These are phyloP conservation scores for Tuber microsphaerosporum DNA, from an alignment of 495 filamentous ascomycete genomes.

Conservation along the genomic window DNA sequence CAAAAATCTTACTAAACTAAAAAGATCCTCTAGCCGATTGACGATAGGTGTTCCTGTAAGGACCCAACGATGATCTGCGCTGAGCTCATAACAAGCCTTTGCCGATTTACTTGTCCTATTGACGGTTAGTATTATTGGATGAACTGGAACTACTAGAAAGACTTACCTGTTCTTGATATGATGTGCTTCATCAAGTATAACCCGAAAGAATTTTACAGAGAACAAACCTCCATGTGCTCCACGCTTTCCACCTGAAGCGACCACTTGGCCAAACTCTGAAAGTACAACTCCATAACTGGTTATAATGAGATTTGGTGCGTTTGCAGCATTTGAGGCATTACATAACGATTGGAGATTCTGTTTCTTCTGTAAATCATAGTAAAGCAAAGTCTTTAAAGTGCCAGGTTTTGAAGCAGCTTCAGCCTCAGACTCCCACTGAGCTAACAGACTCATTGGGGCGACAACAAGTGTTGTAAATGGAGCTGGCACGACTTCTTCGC, in stretches of 20 bases:
- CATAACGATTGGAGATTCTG: conserved; percentile 70
- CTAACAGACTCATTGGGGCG: conserved; percentile 85
- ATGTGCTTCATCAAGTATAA: conserved; percentile 94
- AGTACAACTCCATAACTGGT: conserved; percentile 93
- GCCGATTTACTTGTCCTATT: conserved; percentile 60
- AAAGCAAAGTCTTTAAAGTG: conserved; percentile 73
- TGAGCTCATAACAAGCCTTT: conserved; percentile 83
- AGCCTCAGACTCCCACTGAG: conserved; percentile 95
- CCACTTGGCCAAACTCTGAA: conserved; percentile 74
- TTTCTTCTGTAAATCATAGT: conserved; percentile 81
- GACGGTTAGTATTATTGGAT: conserved; percentile 30
- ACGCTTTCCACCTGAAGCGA: conserved; percentile 51
- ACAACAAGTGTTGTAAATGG: conserved; percentile 90
- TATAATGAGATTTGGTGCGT: conserved; percentile 80
- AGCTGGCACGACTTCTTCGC: conserved; percentile 53
- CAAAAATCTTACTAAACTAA: conserved; percentile 84
- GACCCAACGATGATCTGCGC: conserved; percentile 80
- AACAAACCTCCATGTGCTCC: conserved; percentile 67
- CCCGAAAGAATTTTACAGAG: conserved; percentile 81
- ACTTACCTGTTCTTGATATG: conserved; percentile 82
- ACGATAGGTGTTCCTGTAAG: conserved; percentile 96
- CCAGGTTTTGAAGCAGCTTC: conserved; percentile 76
- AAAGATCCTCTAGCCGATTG: conserved; percentile 93
- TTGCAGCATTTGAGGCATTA: conserved; percentile 60
- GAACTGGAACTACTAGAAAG: background rate